Evolutionary conservation across 495 filamentous ascomycete genomes (phyloP).

Genomic region (Baudoinia panamericana): DNA sequence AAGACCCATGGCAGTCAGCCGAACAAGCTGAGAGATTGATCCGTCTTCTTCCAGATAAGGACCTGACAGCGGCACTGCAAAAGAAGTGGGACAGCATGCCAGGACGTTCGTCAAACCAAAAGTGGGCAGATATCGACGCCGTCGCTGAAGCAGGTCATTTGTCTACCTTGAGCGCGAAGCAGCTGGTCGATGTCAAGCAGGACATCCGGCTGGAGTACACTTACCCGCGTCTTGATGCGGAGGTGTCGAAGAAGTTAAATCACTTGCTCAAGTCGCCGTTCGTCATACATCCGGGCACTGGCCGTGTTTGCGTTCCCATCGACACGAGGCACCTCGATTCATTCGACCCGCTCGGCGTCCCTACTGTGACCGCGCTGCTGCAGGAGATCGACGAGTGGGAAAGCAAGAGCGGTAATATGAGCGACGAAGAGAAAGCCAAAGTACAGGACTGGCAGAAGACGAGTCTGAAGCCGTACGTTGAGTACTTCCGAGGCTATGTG

Average conservation of each 20-base stretch:
- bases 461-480: slow-evolving; percentile 80
- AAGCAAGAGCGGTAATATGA: slow-evolving; percentile 29
- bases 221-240: slow-evolving; percentile 91
- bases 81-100: slow-evolving; percentile 85
- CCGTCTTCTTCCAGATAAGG: slow-evolving; percentile 57
- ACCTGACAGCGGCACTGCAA: slow-evolving; percentile 57
- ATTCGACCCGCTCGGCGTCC: slow-evolving; percentile 78
- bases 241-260: slow-evolving; percentile 93
- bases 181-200: slow-evolving; percentile 74
- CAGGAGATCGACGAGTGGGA: slow-evolving; percentile 72
- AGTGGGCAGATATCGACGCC: slow-evolving; percentile 88
- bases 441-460: slow-evolving; percentile 93
- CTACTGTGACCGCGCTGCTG: slow-evolving; percentile 69
- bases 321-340: slow-evolving; percentile 52
- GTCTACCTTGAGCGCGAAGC: slow-evolving; percentile 47
- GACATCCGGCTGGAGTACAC: slow-evolving; percentile 94
- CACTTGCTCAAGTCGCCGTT: slow-evolving; percentile 95
- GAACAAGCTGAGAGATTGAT: slow-evolving; percentile 63
- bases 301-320: slow-evolving; percentile 89
- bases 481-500: slow-evolving; percentile 76
- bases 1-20: slow-evolving; percentile 67
- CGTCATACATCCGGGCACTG: slow-evolving; percentile 89
- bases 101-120: slow-evolving; percentile 54
- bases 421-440: slow-evolving; percentile 33
- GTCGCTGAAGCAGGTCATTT: slow-evolving; percentile 61